Evolutionary conservation across 768 basidiomycete genomes (phyloP).

Genomic region (Kwoniella sp.): DNA sequence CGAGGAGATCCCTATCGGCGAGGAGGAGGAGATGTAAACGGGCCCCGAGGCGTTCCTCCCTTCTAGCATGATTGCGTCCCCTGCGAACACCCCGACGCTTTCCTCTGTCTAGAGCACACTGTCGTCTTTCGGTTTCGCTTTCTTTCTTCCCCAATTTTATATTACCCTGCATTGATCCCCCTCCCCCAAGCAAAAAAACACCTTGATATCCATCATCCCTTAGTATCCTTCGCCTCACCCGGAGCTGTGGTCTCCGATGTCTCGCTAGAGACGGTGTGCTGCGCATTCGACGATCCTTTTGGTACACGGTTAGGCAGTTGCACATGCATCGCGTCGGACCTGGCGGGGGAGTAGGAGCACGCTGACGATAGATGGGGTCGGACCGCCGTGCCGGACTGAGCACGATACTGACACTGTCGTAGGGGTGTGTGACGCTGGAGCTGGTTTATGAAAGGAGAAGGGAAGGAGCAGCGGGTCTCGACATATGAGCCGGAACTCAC

Average conservation of each 20-base stretch:
- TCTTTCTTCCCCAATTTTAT: conserved; percentile 3
- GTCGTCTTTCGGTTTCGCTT: conserved; percentile 1
- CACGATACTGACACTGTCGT: neutral
- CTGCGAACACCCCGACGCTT: neutral
- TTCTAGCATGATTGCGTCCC: neutral
- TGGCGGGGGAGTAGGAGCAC: too few species aligned
- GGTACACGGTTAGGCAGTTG: too few species aligned
- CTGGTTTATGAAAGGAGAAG: neutral
- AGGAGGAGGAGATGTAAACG: conserved; percentile 23
- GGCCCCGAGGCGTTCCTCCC: neutral
- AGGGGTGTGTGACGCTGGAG: neutral
- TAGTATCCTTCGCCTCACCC: conserved; percentile 38
- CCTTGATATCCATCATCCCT: neutral
- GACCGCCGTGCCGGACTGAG: neutral
- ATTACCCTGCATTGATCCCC: neutral
- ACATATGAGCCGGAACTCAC: too few species aligned
- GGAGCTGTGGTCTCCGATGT: conserved; percentile 38
- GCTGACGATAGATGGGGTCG: neutral
- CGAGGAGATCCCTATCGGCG: conserved; percentile 37
- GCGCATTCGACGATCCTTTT: conserved; percentile 14
- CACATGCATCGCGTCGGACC: too few species aligned
- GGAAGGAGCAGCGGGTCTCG: too few species aligned
- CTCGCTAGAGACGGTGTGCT: conserved; percentile 45
- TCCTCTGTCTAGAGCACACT: conserved; percentile 5
- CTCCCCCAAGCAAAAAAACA: too few species aligned